phyloP scores from a whole-genome alignment of 2,329 filamentous ascomycete species.

The Colletotrichum cuscutae region DNA sequence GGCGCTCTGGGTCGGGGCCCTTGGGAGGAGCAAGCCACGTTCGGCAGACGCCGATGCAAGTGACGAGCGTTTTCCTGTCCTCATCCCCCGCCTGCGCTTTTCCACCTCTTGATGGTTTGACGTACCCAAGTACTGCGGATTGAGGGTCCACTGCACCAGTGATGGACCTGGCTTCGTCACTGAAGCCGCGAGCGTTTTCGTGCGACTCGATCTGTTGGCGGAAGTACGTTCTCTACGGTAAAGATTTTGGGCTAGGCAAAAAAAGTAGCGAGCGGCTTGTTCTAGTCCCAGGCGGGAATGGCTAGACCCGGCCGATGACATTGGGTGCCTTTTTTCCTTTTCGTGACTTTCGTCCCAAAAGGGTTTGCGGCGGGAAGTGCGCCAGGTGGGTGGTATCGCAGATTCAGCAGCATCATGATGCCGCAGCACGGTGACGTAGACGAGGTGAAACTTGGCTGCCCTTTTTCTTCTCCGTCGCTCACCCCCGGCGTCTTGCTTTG shows the following conservation, averaged over 20 bases:
- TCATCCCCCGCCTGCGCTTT: too few species aligned
- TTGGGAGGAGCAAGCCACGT: not conserved
- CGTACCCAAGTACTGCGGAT: too few species aligned
- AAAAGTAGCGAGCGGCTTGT: too few species aligned
- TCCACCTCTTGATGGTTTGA: too few species aligned
- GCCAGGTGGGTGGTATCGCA: constrained; percentile 11
- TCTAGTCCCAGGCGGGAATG: not conserved
- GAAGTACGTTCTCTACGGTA: too few species aligned
- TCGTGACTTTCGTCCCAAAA: not conserved
- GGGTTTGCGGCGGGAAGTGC: constrained; percentile 13
- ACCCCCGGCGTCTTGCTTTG: not conserved
- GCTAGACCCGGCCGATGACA: not conserved
- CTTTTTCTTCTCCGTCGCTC: not conserved
- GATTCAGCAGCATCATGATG: not conserved
- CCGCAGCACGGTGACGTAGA: constrained; percentile 30
- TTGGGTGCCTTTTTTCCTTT: not conserved
- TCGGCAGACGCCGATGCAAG: not conserved
- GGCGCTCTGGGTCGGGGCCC: not conserved
- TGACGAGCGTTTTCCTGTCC: too few species aligned
- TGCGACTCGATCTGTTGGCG: too few species aligned
- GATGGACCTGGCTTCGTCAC: too few species aligned
- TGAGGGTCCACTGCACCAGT: too few species aligned
- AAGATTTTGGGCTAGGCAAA: too few species aligned
- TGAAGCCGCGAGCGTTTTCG: too few species aligned
- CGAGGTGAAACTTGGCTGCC: constrained; percentile 15